Conservation (phyloP, 306 rosid genomes). For the Glycine soja region DNA sequence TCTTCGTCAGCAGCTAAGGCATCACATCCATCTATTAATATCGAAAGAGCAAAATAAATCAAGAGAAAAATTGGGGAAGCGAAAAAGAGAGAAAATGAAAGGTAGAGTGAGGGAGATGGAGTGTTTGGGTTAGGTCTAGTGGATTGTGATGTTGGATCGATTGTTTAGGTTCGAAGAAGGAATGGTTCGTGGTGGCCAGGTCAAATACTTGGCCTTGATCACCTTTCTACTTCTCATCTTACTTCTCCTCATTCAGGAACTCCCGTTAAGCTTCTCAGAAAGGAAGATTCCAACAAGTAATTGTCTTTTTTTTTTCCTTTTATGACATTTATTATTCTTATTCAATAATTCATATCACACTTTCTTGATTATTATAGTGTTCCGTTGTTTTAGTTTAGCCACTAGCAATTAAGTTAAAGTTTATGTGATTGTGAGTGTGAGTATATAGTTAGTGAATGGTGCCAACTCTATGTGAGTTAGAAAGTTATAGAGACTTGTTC, state of each 20-base stretch:
- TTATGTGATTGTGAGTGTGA: neutral
- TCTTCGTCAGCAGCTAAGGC: constrained; percentile 49
- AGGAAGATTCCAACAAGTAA: constrained; percentile 61
- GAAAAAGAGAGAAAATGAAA: constrained; percentile 45
- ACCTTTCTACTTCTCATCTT: constrained; percentile 54
- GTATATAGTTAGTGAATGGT: neutral
- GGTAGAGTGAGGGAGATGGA: constrained; percentile 43
- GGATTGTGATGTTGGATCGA: constrained; percentile 59
- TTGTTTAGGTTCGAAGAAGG: constrained; percentile 61
- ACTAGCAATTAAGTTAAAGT: constrained; percentile 17
- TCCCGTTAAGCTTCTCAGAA: constrained; percentile 61
- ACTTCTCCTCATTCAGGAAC: constrained; percentile 61
- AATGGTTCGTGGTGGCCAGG: constrained; percentile 72
- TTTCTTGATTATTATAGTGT: neutral
- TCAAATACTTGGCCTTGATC: constrained; percentile 52
- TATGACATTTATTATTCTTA: neutral
- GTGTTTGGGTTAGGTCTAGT: constrained; percentile 46
- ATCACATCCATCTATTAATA: neutral
- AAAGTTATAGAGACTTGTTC: neutral
- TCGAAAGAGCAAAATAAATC: neutral
- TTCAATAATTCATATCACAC: neutral
- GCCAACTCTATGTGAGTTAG: neutral
- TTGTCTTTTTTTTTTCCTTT: constrained; percentile 10
- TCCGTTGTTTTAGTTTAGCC: constrained; percentile 10
- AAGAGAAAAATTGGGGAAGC: constrained; percentile 52